Evolutionary conservation across 169 alveolate species (phyloP), one percentile per base, ranked within the genome.

Genomic region (Plasmodium knowlesi): DNA sequence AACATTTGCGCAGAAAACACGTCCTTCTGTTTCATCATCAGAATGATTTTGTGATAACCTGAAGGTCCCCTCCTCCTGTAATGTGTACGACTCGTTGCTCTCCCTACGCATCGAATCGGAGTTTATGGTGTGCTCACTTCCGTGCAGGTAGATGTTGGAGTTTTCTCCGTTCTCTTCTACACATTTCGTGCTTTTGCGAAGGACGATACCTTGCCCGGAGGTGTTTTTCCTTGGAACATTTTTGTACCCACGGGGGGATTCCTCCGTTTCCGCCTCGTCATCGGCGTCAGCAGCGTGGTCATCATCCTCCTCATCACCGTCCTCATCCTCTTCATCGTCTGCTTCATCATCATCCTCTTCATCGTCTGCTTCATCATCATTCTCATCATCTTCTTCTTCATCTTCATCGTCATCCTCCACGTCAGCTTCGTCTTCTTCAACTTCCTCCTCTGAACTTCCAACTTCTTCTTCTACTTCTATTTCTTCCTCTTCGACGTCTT

Each of bases 271-370:
- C 25, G 74, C 37, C 32, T 25, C 74, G 74, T 25, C 74, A 14
- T 61, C 32, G 28, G 74, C 74, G n/a, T 61, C 32, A 1, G 3
- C 32, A 6, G 28, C 28, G 34, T n/a, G 32, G 32, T 85, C 83
- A 32, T 1, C 22, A 22, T 67, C 96, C 98, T 46, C 80, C 96
- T 98, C 97, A 94, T 92, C 72, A 10, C 41, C 16, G 6, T 74
- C 84, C 6, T 5, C 86, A 5, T 78, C 76, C 12, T 85, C 95
- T 5, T 80, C 94, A 6, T 34, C 97, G 1, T 70, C 90, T 43
- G 9, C 74, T 30, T 54, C 94, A 4, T 79, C 94, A 16, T 32
- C 96, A 0, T 32, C 88, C 16, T 22, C 84, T 32, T 50, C 67
- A 2, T 80, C 88, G 9, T 57, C 86, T 32, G 5, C 3, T 32